phyloP scores from a whole-genome alignment of 345 rosid genomes.

The Eucalyptus marginata region DNA sequence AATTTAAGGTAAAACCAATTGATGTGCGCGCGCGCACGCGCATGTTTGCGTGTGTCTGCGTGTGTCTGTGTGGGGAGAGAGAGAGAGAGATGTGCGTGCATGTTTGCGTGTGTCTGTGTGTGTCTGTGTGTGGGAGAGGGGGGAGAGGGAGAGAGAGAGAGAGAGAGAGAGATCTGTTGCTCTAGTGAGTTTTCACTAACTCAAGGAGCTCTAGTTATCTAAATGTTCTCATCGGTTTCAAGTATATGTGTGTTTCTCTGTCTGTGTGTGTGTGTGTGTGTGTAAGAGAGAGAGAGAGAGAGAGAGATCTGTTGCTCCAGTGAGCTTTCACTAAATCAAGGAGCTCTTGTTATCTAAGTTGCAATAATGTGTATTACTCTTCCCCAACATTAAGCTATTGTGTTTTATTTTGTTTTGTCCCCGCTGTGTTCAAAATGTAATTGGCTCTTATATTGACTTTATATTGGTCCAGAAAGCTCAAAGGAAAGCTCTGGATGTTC shows the following conservation, averaged over 20 bases:
- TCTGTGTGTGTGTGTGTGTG: too few relatives aligned
- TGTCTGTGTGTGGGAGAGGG: background rate
- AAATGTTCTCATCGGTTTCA: too few relatives aligned
- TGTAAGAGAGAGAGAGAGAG: background rate
- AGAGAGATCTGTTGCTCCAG: background rate
- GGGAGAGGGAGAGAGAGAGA: background rate
- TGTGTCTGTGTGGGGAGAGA: background rate
- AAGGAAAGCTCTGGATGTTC: slow-evolving; percentile 80
- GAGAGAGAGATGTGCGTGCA: too few relatives aligned
- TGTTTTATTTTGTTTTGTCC: background rate
- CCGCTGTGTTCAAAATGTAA: background rate
- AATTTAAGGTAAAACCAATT: background rate
- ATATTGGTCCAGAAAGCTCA: slow-evolving; percentile 61
- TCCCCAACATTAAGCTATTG: background rate
- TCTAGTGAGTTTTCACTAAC: background rate
- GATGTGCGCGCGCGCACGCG: too few relatives aligned
- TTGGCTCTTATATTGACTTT: background rate
- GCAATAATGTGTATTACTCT: background rate
- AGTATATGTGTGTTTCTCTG: too few relatives aligned
- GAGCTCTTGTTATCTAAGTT: background rate
- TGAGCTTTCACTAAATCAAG: background rate
- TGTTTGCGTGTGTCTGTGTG: fast-evolving
- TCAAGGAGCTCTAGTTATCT: background rate
- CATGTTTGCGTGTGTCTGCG: fast-evolving
- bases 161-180: background rate